Conservation (phyloP, 495 filamentous ascomycete genomes). For the Annulohypoxylon stygium region DNA sequence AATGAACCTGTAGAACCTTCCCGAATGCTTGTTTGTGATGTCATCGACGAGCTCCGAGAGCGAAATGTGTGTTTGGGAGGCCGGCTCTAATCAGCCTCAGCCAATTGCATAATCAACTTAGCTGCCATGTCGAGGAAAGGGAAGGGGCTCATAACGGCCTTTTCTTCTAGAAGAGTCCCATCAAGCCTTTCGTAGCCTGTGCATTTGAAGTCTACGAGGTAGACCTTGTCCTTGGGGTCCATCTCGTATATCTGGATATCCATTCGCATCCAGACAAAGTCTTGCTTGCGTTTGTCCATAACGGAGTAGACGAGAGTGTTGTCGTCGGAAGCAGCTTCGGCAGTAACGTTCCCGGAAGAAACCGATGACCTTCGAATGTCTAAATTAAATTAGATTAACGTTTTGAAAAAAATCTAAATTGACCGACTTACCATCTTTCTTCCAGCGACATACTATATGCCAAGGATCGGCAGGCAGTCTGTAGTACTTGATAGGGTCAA, state of each 20-base stretch:
- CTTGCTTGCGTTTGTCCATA: conserved; percentile 58
- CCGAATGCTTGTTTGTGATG: neutral
- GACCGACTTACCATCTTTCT: conserved; percentile 76
- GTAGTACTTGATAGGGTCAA: conserved; percentile 65
- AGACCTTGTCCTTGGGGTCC: conserved; percentile 80
- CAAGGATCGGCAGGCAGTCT: conserved; percentile 92
- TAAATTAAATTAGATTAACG: conserved; percentile 39
- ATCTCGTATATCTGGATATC: conserved; percentile 97
- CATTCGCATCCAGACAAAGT: conserved; percentile 84
- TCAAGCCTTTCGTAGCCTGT: conserved; percentile 90
- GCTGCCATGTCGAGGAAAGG: conserved; percentile 82
- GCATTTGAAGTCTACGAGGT: conserved; percentile 98
- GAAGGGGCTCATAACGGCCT: conserved; percentile 80
- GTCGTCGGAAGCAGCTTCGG: conserved; percentile 50
- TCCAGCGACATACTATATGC: conserved; percentile 91
- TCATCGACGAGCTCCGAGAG: conserved; percentile 14
- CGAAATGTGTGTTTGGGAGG: conserved; percentile 13
- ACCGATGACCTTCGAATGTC: conserved; percentile 56
- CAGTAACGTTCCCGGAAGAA: conserved; percentile 48
- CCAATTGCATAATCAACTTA: conserved; percentile 79
- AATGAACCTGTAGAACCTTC: neutral
- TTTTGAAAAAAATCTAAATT: conserved; percentile 34
- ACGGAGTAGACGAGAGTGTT: conserved; percentile 54
- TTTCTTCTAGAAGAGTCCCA: conserved; percentile 72
- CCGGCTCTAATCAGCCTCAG: conserved; percentile 68